A percentile compares a stretch with the other conserved stretches of the same genome.
Evolutionary conservation across 441 rosid species (phyloP).

Genomic region (Viola pubescens): DNA sequence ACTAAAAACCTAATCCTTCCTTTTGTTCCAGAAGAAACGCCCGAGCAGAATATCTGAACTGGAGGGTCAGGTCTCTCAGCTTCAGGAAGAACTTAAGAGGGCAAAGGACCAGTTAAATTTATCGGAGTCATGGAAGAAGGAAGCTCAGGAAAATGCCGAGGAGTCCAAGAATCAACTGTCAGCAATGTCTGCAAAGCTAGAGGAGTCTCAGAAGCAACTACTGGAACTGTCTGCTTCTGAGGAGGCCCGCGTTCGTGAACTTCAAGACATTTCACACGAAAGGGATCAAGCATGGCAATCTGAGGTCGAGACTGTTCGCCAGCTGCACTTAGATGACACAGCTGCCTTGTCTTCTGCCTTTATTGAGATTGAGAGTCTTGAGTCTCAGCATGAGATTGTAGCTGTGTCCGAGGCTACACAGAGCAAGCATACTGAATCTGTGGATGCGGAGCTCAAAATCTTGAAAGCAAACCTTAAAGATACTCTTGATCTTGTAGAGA

Average conservation of each 20-base stretch:
- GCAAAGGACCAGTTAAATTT: constrained; percentile 63
- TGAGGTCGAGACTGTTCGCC: constrained; percentile 72
- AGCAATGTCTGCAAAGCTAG: constrained; percentile 40
- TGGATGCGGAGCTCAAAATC: constrained; percentile 42
- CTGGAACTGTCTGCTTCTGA: constrained; percentile 61
- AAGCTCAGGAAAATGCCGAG: constrained; percentile 67
- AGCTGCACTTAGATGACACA: constrained; percentile 62
- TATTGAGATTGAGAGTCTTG: constrained; percentile 76
- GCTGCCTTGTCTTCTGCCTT: constrained; percentile 61
- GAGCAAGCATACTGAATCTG: constrained; percentile 46
- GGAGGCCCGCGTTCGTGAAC: constrained; percentile 54
- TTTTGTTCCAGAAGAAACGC: constrained; percentile 60
- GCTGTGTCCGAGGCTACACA: constrained; percentile 54
- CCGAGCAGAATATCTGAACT: constrained; percentile 53
- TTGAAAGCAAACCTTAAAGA: constrained; percentile 56
- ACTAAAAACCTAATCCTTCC: constrained; percentile 4
- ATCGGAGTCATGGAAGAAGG: constrained; percentile 65
- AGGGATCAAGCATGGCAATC: constrained; percentile 77
- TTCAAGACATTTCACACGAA: constrained; percentile 63
- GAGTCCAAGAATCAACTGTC: constrained; percentile 54
- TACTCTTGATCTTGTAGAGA: constrained; percentile 52
- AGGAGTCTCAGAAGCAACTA: constrained; percentile 58
- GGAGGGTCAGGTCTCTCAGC: constrained; percentile 63
- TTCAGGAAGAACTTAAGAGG: constrained; percentile 80
- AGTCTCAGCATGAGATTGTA: constrained; percentile 53